Base-by-base conservation (phyloP, 768 basidiomycete genomes). In the Rhizopogon vesiculosus region DNA sequence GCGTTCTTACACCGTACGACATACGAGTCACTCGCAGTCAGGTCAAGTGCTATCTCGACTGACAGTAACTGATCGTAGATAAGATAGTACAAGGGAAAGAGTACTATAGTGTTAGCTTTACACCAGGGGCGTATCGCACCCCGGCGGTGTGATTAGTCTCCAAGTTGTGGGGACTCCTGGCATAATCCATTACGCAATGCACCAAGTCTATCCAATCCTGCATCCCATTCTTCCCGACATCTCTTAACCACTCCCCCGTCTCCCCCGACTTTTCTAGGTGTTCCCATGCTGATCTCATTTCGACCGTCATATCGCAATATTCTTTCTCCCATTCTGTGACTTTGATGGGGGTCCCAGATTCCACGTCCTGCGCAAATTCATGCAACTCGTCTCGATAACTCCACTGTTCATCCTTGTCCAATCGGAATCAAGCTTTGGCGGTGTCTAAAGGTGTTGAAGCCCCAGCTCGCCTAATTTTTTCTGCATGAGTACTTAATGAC, bases 191-290 rank as follows among this genome's bases (percentile, higher is more conserved):
- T 43, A 79, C 55, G 55, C 58, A 62, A 51, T 64, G 60, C 68
- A 76, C 73, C 58, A 80, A 56, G 28, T 77, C 78, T 10, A 83
- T 73, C 89, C 89, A 91, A 58, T 89, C 86, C 33, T 79, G 66
- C 3, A 64, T 50, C 29, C 80, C 83, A n/a, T 73, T 72, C 63
- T 76, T 66, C 1, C 89, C 87, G n/a, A 90, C 81, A 2, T 78
- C 85, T 51, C 70, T 70, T 19, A 87, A 74, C 84, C 83, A 87
- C 16, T 72, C 70, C 41, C 77, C 77, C 2, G 82, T 85, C 55
- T 85, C 78, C 0, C 85, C 84, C 7, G 64, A 70, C 53, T 64
- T 70, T 65, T 84, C 84, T 46, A 90, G 60, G 15, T 74, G 76
- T 43, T 73, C 71, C 89, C 89, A 91, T 18, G 76, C 77, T 15